Percentiles rank a stretch among this genome's conserved stretches.
Evolutionary conservation across 1,139 yeast genomes (phyloP).

Genomic region (Pichia terricola): DNA sequence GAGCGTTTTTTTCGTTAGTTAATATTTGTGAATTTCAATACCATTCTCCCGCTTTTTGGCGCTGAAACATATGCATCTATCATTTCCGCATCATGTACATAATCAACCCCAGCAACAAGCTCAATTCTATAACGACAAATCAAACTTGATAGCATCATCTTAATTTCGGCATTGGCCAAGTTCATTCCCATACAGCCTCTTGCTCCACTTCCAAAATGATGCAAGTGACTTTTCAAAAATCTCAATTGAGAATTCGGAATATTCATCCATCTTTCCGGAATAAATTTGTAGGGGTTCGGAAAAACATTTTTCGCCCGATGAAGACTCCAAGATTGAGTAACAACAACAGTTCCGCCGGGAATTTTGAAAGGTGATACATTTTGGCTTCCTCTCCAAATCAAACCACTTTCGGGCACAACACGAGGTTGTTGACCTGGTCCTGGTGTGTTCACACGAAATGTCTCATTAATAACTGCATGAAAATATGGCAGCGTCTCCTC

Average conservation of each 20-base stretch:
- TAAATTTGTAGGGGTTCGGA: slow-evolving; percentile 41
- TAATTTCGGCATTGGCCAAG: slow-evolving; percentile 59
- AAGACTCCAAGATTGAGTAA: slow-evolving; percentile 58
- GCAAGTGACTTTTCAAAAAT: slow-evolving; percentile 43
- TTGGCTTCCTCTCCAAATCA: slow-evolving; percentile 20
- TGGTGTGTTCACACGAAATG: slow-evolving; percentile 53
- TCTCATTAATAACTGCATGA: slow-evolving; percentile 50
- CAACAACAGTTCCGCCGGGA: slow-evolving; percentile 49
- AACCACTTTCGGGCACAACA: slow-evolving; percentile 30
- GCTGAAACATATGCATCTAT: slow-evolving; percentile 30
- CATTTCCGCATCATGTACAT: slow-evolving; percentile 23
- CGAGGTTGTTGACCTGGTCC: slow-evolving; percentile 74
- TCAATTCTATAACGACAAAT: slow-evolving; percentile 38
- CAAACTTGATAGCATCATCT: slow-evolving; percentile 43
- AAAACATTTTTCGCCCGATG: slow-evolving; percentile 46
- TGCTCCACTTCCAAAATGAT: slow-evolving; percentile 69
- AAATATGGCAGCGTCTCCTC: slow-evolving; percentile 43
- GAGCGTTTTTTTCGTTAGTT: too few species aligned
- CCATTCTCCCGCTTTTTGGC: slow-evolving; percentile 25
- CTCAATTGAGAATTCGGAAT: slow-evolving; percentile 31
- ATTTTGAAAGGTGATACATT: slow-evolving; percentile 26
- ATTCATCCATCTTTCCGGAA: slow-evolving; percentile 56
- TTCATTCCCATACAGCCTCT: slow-evolving; percentile 71
- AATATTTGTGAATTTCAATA: slow-evolving; percentile 7
- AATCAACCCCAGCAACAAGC: slow-evolving; percentile 25